Conservation (phyloP, 78 protist genomes). For the Dictyostelium firmibasis region DNA sequence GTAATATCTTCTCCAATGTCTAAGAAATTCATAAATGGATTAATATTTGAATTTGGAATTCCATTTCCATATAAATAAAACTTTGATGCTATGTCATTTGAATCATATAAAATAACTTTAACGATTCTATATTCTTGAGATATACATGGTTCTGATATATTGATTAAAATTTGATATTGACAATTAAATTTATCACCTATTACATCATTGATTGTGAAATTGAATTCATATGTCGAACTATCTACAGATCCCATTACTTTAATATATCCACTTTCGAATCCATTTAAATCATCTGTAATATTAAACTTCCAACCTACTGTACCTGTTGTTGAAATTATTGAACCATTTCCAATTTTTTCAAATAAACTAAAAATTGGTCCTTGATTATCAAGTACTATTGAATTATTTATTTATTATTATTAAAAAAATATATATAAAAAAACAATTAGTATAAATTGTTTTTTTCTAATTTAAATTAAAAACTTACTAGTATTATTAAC, state of each 20-base stretch:
- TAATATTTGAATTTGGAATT: background rate
- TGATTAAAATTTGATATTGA: background rate
- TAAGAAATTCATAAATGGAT: background rate
- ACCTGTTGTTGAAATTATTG: background rate
- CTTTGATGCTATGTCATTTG: background rate
- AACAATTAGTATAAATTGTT: background rate
- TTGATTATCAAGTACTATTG: background rate
- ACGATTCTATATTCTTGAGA: background rate
- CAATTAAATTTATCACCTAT: background rate
- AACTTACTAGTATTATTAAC: background rate
- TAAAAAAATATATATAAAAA: too few species aligned
- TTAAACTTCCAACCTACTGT: background rate
- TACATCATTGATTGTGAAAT: background rate
- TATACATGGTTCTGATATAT: background rate
- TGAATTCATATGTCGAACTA: background rate
- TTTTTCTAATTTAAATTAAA: too few species aligned
- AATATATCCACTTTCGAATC: constrained; percentile 1
- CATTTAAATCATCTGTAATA: background rate
- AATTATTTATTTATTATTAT: too few species aligned
- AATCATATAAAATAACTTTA: background rate
- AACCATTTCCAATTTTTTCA: background rate
- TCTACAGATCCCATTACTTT: background rate
- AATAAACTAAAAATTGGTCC: background rate
- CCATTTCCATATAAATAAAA: background rate
- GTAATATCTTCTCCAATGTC: background rate